phyloP scores from a whole-genome alignment of 176 grass and related monocot species.

The Musa beccarii region DNA sequence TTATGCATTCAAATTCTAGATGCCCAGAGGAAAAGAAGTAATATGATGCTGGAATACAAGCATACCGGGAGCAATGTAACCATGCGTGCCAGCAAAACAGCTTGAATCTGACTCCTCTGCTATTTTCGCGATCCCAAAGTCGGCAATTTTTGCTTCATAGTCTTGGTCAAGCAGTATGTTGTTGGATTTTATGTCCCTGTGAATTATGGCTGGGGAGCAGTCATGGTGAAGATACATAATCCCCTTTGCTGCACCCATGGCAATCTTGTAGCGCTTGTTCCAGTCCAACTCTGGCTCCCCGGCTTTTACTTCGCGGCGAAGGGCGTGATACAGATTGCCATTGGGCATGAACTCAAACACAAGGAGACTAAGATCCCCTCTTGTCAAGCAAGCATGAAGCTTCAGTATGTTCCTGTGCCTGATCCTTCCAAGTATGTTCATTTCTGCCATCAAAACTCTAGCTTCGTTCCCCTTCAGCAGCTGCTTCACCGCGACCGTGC shows the following conservation, averaged over 20 bases:
- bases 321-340: slow-evolving; percentile 61
- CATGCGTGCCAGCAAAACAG: slow-evolving; percentile 63
- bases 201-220: slow-evolving; percentile 57
- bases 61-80: slow-evolving; percentile 72
- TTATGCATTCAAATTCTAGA: background rate
- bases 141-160: slow-evolving; percentile 49
- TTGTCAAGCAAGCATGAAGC: slow-evolving; percentile 44
- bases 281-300: slow-evolving; percentile 41
- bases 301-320: slow-evolving; percentile 37
- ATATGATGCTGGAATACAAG: background rate
- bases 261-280: slow-evolving; percentile 50
- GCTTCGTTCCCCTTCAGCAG: slow-evolving; percentile 37
- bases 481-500: slow-evolving; percentile 52
- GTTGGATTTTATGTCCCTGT: slow-evolving; percentile 62
- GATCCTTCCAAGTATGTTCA: slow-evolving; percentile 43
- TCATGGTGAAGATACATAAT: slow-evolving; percentile 80
- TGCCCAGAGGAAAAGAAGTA: background rate
- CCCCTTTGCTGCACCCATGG: slow-evolving; percentile 52
- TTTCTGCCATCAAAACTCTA: slow-evolving; percentile 41
- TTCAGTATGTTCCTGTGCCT: slow-evolving; percentile 70
- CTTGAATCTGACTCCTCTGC: slow-evolving; percentile 41
- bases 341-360: slow-evolving; percentile 60
- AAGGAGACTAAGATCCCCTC: slow-evolving; percentile 35
- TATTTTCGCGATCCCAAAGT: slow-evolving; percentile 60
- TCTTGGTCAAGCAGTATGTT: slow-evolving; percentile 59